Conservation (phyloP, 2,329 filamentous ascomycete genomes). For the Ceratocystiopsis sp. region DNA sequence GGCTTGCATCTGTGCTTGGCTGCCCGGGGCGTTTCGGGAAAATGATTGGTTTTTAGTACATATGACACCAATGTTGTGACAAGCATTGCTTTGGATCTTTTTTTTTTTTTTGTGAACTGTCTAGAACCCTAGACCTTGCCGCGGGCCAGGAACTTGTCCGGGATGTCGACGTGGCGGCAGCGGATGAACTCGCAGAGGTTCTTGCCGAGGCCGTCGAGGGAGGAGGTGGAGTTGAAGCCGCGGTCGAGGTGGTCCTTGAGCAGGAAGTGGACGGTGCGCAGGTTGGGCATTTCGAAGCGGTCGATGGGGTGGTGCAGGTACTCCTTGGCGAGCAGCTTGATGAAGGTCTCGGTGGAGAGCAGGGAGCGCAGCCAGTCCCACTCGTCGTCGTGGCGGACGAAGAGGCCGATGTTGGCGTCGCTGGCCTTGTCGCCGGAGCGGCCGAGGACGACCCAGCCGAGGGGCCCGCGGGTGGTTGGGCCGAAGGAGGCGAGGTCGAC, state of each 20-base stretch:
- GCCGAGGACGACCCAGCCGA: conserved; percentile 18
- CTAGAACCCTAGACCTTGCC: conserved; percentile 13
- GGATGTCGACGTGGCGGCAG: conserved; percentile 25
- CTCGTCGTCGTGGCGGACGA: conserved; percentile 24
- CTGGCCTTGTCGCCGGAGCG: conserved; percentile 26
- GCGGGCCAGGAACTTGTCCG: conserved; percentile 20
- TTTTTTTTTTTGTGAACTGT: neutral
- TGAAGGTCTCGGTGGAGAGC: conserved; percentile 22
- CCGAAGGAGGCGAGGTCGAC: conserved; percentile 8
- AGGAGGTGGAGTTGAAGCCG: conserved; percentile 7
- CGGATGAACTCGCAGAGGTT: conserved; percentile 12
- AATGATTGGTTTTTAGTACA: no score
- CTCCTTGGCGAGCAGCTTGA: conserved; percentile 21
- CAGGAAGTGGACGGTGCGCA: conserved; percentile 13
- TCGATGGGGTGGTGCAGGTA: conserved; percentile 22
- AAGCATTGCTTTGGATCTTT: neutral
- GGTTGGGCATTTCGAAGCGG: conserved; percentile 26
- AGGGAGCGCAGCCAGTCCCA: conserved; percentile 27
- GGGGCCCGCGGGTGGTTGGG: conserved; percentile 7
- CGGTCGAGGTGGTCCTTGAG: conserved; percentile 17
- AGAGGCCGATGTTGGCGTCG: conserved; percentile 29
- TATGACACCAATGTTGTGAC: no score
- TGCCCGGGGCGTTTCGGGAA: no score
- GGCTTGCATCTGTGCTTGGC: no score
- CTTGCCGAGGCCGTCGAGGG: conserved; percentile 6